Base-by-base conservation (phyloP, 2,329 filamentous ascomycete species). In the Pseudogymnoascus sp. region DNA sequence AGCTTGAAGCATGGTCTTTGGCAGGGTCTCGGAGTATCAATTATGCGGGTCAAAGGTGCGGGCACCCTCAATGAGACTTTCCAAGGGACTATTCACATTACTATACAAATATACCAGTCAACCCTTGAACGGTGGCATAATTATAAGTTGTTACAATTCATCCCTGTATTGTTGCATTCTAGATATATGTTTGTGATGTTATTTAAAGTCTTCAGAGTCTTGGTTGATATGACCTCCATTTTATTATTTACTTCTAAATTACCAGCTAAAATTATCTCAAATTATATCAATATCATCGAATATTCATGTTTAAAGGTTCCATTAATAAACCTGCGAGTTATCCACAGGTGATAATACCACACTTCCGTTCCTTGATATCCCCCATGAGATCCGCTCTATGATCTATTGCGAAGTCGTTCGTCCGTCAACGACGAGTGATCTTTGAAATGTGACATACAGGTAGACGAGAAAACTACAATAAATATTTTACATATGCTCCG, bases 401-500 rank as follows among this genome's bases (percentile, higher is more conserved):
- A 55, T 33, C 5, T 33, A 7, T 14, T n/a, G 14, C 5, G 49
- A 19, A 33, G 16, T 4, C 14, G n/a, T 8, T 7, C 11, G 8
- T 19, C n/a, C 22, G n/a, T 5, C 9, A 55, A 55, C n/a, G 25
- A 33, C 25, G n/a, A 19, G 4, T 19, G 49, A 33, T 11, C 5
- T 33, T 33, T 33, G 49, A 33, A 33, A 55, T 7, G 16, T 33
- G 25, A 30, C 45, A 52, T 55, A 33, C 28, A 33, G 8, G 0
- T 19, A n/a, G 49, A 55, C 49, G 5, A 33, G n/a, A 33, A 33
- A 55, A 33, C 49, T 14, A 55, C 28, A 55, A 55, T 55, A 19
- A 55, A 33, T 55, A 55, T 33, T 55, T 33, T 55, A 55, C 49
- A 55, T 33, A 55, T 55, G n/a, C 25, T 30, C 49, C 49, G n/a